Percentiles rank a stretch among this genome's conserved stretches.
These are phyloP conservation scores for Mrakia frigida DNA, from an alignment of 768 basidiomycete species.

Conservation along the genomic window DNA sequence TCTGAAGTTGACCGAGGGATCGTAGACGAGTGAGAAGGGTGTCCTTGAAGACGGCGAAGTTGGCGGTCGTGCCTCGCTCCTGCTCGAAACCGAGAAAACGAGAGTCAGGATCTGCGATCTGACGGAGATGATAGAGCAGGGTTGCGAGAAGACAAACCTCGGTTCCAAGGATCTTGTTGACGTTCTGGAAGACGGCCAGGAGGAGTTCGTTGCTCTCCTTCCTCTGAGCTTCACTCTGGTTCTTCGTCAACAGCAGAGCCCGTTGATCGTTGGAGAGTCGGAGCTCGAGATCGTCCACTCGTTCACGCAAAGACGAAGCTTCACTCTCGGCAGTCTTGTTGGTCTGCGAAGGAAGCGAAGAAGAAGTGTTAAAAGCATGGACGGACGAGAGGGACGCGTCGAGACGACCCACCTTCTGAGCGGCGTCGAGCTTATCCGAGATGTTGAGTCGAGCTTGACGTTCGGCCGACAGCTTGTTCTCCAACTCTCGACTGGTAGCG, in stretches of 20 bases:
- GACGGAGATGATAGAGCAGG: background rate
- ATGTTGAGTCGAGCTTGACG: conserved; percentile 81
- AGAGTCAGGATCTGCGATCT: background rate
- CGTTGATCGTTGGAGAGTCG: conserved; percentile 77
- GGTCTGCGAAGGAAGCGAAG: conserved; percentile 39
- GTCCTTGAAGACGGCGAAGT: conserved; percentile 90
- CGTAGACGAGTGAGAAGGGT: conserved; percentile 84
- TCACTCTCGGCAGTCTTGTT: conserved; percentile 68
- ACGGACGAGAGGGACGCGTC: background rate
- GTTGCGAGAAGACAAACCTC: conserved; percentile 24
- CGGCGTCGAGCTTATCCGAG: conserved; percentile 78
- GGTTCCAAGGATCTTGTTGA: conserved; percentile 80
- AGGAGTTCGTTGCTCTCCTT: conserved; percentile 88
- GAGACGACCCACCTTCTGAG: conserved; percentile 49
- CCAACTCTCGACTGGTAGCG: conserved; percentile 72
- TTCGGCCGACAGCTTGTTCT: conserved; percentile 70
- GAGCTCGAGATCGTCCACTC: conserved; percentile 69
- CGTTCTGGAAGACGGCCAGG: conserved; percentile 87
- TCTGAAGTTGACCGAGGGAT: conserved; percentile 72
- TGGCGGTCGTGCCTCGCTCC: conserved; percentile 52
- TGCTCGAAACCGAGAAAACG: conserved; percentile 7
- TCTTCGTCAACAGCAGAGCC: conserved; percentile 63
- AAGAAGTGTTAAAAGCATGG: background rate
- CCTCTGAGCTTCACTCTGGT: conserved; percentile 80
- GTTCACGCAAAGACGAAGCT: conserved; percentile 55